A percentile compares a stretch with the other conserved stretches of the same genome.
Conservation (phyloP, 495 filamentous ascomycete species). For the Tuber calosporum region DNA sequence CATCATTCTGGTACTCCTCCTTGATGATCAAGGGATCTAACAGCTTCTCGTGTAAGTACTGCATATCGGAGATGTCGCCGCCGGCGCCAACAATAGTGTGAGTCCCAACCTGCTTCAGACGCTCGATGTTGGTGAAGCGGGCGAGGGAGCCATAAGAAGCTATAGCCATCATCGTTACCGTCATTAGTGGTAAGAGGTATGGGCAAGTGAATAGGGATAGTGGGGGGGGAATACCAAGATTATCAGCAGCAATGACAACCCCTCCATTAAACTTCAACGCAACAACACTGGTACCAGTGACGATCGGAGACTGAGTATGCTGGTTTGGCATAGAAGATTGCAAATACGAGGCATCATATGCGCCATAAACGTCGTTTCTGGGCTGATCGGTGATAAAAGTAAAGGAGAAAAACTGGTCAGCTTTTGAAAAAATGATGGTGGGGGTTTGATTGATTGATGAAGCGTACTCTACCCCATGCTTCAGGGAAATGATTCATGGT, state of each 20-base stretch:
- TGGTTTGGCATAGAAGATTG: constrained; percentile 56
- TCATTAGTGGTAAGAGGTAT: background rate
- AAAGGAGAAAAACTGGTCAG: constrained; percentile 25
- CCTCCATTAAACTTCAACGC: constrained; percentile 92
- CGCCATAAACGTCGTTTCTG: constrained; percentile 88
- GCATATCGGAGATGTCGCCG: constrained; percentile 98
- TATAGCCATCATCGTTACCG: constrained; percentile 38
- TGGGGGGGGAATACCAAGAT: constrained; percentile 58
- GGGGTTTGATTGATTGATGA: constrained; percentile 11
- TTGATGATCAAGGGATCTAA: constrained; percentile 71
- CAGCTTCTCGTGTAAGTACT: constrained; percentile 78
- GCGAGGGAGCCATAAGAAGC: constrained; percentile 96
- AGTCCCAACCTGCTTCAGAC: constrained; percentile 73
- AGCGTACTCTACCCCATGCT: constrained; percentile 88
- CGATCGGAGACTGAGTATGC: constrained; percentile 82
- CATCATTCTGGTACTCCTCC: constrained; percentile 66
- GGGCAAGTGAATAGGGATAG: background rate
- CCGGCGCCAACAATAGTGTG: constrained; percentile 80
- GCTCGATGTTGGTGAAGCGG: constrained; percentile 90
- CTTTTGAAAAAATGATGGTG: constrained; percentile 31
- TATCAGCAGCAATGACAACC: constrained; percentile 93
- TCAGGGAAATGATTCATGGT: constrained; percentile 91
- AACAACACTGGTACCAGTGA: constrained; percentile 92
- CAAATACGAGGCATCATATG: constrained; percentile 81
- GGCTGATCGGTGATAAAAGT: constrained; percentile 53